A percentile compares a stretch with the other conserved stretches of the same genome.
Evolutionary conservation across 352 stramenopile genomes (phyloP).

Genomic region (Pythium brassicae): DNA sequence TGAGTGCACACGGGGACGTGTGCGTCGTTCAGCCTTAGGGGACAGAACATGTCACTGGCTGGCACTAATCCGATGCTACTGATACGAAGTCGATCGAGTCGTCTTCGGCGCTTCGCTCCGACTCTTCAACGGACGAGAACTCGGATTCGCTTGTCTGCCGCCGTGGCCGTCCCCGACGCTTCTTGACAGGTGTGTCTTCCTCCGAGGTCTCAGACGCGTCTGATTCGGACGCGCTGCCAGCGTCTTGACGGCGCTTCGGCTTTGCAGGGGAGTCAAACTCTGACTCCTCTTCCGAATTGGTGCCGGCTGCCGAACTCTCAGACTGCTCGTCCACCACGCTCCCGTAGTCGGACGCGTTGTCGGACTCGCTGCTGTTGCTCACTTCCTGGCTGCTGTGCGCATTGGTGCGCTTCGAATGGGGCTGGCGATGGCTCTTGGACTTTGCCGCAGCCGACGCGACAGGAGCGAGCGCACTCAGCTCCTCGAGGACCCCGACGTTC

Average conservation of each 20-base stretch:
- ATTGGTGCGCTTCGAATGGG: not conserved
- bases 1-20: conserved; percentile 1
- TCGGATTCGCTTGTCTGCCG: not conserved
- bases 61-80: not conserved
- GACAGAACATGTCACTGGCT: not conserved
- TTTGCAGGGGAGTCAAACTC: not conserved
- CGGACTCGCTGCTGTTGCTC: conserved; percentile 1
- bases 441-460: not conserved
- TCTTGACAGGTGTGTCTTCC: not conserved
- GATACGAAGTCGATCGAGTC: conserved; percentile 2
- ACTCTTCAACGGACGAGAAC: not conserved
- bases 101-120: not conserved
- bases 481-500: not conserved
- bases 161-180: not conserved
- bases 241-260: not conserved
- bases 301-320: conserved; percentile 3
- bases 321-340: conserved; percentile 2
- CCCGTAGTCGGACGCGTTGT: conserved; percentile 8
- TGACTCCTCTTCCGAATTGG: not conserved
- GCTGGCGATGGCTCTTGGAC: not conserved
- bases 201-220: not conserved
- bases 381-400: not conserved
- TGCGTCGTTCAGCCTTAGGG: conserved; percentile 9
- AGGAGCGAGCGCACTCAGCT: conserved; percentile 4
- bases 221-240: not conserved